Evolutionary conservation across 2,329 filamentous ascomycete species (phyloP), one percentile per base, ranked within the genome.

Genomic region (Penicillium fuscoglaucum): DNA sequence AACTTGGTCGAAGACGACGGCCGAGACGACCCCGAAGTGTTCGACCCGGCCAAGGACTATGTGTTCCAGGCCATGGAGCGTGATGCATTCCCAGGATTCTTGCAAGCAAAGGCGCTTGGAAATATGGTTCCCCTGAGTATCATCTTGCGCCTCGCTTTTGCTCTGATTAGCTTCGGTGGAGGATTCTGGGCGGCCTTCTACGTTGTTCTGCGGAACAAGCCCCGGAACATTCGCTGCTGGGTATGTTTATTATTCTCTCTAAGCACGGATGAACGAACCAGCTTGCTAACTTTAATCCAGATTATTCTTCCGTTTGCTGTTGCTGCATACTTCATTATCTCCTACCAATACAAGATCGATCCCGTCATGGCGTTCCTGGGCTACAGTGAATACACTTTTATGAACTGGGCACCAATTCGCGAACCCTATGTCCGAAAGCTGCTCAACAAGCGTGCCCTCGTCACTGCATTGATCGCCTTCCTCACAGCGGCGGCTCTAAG

Each of bases 61-160:
- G 95, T 98, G 62, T 99, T 98, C 76, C 96, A 99, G 78, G 96
- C 96, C 35, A 99, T 99, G 95, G 96, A 99, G 78, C 87, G 96
- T 56, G 95, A 99, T 78, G 95, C 96, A n/a, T 99, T 96, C 73
- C 95, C 96, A 0, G 93, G 93, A 1, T 99, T 99, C 77, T 82
- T 99, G 59, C 86, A 93, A 71, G 91, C 91, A 78, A 98, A 98
- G 79, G 95, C 95, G 3, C 82, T 99, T 26, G 96, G 96, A 60
- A 99, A 99, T 71, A 83, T 99, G 15, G 93, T 99, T 29, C 95
- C 93, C 3, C 87, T 93, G 17, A 96, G 91, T 47, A 88, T 96
- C 66, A 86, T 98, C 71, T 83, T 96, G 66, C 85, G 95, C 54
- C 80, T 98, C 52, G 91, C 96, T 46, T 74, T 96, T 65, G 95